These are phyloP conservation scores for Fragaria nilgerrensis DNA, from an alignment of 306 rosid genomes.

Conservation along the genomic window DNA sequence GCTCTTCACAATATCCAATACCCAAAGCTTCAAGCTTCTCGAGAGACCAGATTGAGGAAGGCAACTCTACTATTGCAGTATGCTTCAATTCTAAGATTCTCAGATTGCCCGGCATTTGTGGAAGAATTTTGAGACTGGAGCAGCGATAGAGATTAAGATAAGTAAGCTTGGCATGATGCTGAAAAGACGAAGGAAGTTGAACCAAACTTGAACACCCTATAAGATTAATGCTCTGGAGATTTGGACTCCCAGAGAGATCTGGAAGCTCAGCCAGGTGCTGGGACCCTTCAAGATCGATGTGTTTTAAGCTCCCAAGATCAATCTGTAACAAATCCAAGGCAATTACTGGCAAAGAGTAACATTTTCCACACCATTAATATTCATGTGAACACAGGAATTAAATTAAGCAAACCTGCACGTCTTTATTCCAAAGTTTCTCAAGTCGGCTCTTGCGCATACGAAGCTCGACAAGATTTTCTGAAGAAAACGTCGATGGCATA, in stretches of 20 bases:
- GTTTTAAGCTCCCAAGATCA: neutral
- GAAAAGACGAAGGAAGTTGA: neutral
- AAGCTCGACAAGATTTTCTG: neutral
- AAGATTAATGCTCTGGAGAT: neutral
- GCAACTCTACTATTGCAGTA: neutral
- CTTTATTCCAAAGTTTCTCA: neutral
- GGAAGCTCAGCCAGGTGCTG: neutral
- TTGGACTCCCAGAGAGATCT: neutral
- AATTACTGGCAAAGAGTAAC: too few species aligned
- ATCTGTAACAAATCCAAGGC: too few species aligned
- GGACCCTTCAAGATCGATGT: neutral
- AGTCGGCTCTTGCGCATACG: neutral
- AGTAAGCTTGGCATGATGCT: neutral
- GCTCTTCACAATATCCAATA: neutral
- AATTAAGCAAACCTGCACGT: neutral
- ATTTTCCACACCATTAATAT: neutral
- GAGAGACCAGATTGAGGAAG: neutral
- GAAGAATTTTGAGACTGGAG: neutral
- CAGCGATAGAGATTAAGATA: neutral
- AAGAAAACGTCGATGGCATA: neutral
- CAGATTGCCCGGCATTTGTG: neutral
- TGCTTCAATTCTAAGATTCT: accelerated
- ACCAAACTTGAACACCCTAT: neutral
- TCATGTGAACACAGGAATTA: neutral
- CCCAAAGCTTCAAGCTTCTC: neutral